Conservation (phyloP, 2,329 filamentous ascomycete genomes). For the Pseudocercospora fijiensis region DNA sequence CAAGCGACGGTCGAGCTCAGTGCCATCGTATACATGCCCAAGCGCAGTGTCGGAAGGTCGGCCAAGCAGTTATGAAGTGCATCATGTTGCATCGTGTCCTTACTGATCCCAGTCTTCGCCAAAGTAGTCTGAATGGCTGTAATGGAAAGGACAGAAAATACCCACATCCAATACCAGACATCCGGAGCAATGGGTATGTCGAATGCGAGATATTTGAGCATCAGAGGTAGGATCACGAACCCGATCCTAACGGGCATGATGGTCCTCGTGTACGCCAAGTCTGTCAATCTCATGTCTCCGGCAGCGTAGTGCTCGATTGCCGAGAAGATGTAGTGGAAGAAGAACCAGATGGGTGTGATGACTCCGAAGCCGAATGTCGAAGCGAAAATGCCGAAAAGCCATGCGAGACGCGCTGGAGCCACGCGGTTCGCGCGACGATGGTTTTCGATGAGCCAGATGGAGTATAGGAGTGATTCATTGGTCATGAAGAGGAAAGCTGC, state of each 20-base stretch:
- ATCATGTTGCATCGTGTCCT: constrained; percentile 26
- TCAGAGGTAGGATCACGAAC: constrained; percentile 31
- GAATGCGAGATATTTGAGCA: constrained; percentile 13
- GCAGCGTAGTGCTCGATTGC: constrained; percentile 39
- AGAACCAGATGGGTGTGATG: constrained; percentile 41
- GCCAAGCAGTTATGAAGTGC: constrained; percentile 14
- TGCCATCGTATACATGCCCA: constrained; percentile 12
- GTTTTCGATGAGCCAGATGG: constrained; percentile 18
- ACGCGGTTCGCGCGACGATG: constrained; percentile 13
- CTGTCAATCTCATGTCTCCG: constrained; percentile 38
- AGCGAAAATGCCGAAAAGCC: constrained; percentile 31
- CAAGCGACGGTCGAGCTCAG: constrained; percentile 28
- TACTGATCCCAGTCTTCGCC: constrained; percentile 22
- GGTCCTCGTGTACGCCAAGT: constrained; percentile 32
- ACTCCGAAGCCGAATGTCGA: constrained; percentile 37
- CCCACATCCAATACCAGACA: not conserved
- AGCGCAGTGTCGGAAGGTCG: constrained; percentile 21
- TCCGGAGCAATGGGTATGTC: not conserved
- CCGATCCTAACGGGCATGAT: constrained; percentile 34
- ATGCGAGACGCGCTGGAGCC: not conserved
- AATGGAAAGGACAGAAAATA: constrained; percentile 25
- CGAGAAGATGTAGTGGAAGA: constrained; percentile 40
- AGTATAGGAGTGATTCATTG: constrained; percentile 1
- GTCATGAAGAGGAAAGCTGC: not conserved
- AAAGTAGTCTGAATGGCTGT: constrained; percentile 25